Evolutionary conservation across 257 asterid species (phyloP).

Genomic region (Cordia subcordata): DNA sequence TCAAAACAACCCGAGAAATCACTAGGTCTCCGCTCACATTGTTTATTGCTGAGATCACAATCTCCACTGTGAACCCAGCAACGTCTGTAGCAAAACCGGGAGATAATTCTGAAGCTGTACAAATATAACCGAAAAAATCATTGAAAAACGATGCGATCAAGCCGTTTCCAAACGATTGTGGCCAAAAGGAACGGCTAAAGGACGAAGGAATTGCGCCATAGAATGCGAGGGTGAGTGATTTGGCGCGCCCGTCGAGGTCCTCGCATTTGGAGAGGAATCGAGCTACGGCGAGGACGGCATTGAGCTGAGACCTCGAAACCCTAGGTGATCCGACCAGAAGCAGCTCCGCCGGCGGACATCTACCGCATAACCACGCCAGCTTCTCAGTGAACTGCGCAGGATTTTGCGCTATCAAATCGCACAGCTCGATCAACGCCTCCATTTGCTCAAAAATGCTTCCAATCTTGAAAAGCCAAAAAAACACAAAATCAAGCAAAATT

Average conservation of each 20-base stretch:
- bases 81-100: constrained; percentile 64
- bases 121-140: constrained; percentile 56
- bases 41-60: constrained; percentile 49
- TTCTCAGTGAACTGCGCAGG: constrained; percentile 63
- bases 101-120: constrained; percentile 50
- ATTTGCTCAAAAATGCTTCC: constrained; percentile 20
- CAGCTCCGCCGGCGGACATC: constrained; percentile 81
- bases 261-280: constrained; percentile 77
- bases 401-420: constrained; percentile 69
- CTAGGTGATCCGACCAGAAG: constrained; percentile 69
- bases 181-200: constrained; percentile 69
- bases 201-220: constrained; percentile 75
- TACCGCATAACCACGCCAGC: constrained; percentile 80
- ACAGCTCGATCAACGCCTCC: constrained; percentile 85
- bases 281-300: constrained; percentile 71
- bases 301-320: constrained; percentile 83
- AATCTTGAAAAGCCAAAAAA: background rate
- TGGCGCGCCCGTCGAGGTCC: constrained; percentile 56
- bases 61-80: constrained; percentile 72
- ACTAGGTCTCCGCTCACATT: constrained; percentile 32
- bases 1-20: constrained; percentile 51
- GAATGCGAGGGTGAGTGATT: constrained; percentile 63
- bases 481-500: background rate
- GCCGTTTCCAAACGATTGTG: constrained; percentile 64
- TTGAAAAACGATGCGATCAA: constrained; percentile 55